These are phyloP conservation scores for Sarcodon aspratus DNA, from an alignment of 768 basidiomycete species.

Conservation along the genomic window DNA sequence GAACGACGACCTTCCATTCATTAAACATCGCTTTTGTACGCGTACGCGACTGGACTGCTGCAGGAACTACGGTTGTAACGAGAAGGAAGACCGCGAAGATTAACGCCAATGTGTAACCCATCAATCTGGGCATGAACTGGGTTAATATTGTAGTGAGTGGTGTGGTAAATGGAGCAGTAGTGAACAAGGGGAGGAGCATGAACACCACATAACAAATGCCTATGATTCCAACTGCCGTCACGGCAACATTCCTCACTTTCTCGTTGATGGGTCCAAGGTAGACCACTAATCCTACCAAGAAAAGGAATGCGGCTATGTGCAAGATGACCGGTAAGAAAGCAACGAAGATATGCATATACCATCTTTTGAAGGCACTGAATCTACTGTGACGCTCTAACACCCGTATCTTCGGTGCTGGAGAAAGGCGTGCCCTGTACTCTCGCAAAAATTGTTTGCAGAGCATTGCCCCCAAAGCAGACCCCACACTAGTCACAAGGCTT, in stretches of 20 bases:
- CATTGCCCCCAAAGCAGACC: constrained; percentile 30
- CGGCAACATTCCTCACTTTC: background rate
- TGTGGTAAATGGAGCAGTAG: background rate
- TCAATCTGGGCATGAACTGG: too few species aligned
- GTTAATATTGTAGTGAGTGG: too few species aligned
- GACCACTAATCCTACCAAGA: constrained; percentile 35
- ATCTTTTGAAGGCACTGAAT: constrained; percentile 24
- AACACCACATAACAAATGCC: background rate
- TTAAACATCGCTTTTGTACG: too few species aligned
- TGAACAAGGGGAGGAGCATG: background rate
- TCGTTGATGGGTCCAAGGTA: constrained; percentile 19
- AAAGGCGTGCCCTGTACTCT: constrained; percentile 17
- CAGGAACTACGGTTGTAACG: too few species aligned
- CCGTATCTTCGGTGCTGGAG: constrained; percentile 15
- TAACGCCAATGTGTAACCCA: too few species aligned
- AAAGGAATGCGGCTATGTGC: constrained; percentile 35
- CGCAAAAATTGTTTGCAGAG: constrained; percentile 39
- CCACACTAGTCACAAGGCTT: constrained; percentile 24
- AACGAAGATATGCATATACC: constrained; percentile 28
- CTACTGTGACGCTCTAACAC: constrained; percentile 31
- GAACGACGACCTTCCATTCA: too few species aligned
- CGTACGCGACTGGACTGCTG: too few species aligned
- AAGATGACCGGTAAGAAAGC: constrained; percentile 32
- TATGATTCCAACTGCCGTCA: background rate
- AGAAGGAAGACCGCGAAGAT: too few species aligned